Conservation (phyloP, 352 stramenopile species). For the Phytopythium cucurbitacearum region DNA sequence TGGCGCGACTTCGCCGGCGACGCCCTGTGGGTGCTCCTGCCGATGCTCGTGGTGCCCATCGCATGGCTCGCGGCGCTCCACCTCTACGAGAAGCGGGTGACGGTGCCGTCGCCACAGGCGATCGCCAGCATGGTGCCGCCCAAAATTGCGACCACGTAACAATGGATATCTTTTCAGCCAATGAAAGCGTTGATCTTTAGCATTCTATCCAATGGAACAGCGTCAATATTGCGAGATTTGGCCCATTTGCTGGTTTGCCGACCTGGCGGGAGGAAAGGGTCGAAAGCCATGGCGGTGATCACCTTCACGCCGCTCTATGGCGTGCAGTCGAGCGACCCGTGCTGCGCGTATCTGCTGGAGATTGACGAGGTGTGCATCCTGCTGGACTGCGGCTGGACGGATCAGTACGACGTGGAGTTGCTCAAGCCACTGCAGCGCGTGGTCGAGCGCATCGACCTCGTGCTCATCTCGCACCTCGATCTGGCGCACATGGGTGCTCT, state of each 20-base stretch:
- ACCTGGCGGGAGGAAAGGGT: neutral
- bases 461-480: constrained; percentile 89
- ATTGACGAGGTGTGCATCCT: constrained; percentile 91
- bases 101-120: constrained; percentile 1
- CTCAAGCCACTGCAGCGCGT: constrained; percentile 81
- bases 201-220: neutral
- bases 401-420: constrained; percentile 82
- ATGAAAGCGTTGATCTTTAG: neutral
- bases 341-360: constrained; percentile 87
- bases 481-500: constrained; percentile 88
- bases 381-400: constrained; percentile 89
- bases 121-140: constrained; percentile 5
- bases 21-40: constrained; percentile 32
- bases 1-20: constrained; percentile 26
- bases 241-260: neutral
- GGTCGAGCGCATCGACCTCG: constrained; percentile 81
- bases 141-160: constrained; percentile 23
- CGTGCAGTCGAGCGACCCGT: constrained; percentile 74
- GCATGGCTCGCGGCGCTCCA: constrained; percentile 42
- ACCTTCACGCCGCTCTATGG: constrained; percentile 89
- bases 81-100: constrained; percentile 32
- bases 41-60: constrained; percentile 45
- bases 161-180: constrained; percentile 1
- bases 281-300: constrained; percentile 77
- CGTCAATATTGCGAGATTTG: neutral